Conservation (phyloP, 108 stramenopile species). For the Nitzschia inconspicua region DNA sequence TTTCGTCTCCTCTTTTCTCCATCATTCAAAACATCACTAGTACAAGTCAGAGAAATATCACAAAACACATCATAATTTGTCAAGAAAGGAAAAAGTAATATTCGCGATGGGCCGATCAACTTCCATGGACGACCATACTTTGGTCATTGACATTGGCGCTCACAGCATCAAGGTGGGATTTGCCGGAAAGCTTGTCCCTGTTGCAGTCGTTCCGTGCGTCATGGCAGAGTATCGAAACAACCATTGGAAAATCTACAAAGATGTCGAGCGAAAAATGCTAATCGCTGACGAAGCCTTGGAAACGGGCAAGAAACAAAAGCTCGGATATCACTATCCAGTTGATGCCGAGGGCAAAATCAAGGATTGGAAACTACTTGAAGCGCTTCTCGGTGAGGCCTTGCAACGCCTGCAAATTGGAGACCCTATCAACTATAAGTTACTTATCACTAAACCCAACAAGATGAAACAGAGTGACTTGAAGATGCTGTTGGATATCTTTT, state of each 20-base stretch:
- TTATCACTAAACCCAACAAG: conserved; percentile 13
- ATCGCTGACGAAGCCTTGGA: conserved; percentile 5
- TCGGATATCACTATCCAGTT: conserved; percentile 10
- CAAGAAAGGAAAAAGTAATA: neutral
- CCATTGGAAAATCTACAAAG: neutral
- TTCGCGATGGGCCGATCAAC: neutral
- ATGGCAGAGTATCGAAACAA: neutral
- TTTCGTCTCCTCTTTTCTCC: no score
- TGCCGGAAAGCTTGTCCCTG: conserved; percentile 18
- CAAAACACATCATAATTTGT: no score
- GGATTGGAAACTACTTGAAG: conserved; percentile 12
- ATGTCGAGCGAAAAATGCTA: conserved; percentile 3
- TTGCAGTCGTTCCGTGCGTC: conserved; percentile 6
- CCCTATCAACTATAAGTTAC: conserved; percentile 3
- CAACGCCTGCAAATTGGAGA: neutral
- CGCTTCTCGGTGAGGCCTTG: conserved; percentile 2
- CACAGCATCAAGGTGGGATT: conserved; percentile 23
- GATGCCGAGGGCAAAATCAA: conserved; percentile 12
- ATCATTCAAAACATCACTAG: no score
- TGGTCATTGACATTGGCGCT: conserved; percentile 22
- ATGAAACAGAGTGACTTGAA: conserved; percentile 15
- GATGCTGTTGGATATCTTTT: conserved; percentile 7
- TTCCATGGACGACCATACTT: neutral
- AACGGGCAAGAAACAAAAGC: neutral
- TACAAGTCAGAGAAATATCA: no score